phyloP scores from a whole-genome alignment of 1,284 basidiomycete species.

The Cutaneotrichosporon spelunceum region DNA sequence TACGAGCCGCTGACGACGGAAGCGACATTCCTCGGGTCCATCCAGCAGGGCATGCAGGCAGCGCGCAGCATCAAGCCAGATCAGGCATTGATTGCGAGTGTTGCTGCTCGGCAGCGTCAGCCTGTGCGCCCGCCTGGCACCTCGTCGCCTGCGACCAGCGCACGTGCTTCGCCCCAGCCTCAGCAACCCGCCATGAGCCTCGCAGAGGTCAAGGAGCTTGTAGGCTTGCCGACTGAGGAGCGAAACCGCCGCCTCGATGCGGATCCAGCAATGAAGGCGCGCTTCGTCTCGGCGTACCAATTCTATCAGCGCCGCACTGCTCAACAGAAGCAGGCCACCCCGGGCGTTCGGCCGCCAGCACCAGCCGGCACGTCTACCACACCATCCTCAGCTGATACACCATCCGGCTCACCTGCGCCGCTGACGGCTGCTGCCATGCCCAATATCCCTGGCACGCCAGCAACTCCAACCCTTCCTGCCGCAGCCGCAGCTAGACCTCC shows the following conservation, averaged over 20 bases:
- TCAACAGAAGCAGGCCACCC: slow-evolving; percentile 4
- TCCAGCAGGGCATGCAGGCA: slow-evolving; percentile 18
- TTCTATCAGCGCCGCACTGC: slow-evolving; percentile 17
- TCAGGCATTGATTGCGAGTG: slow-evolving; percentile 16
- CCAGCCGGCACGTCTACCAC: neutral
- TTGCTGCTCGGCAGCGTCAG: slow-evolving; percentile 12
- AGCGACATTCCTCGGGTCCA: slow-evolving; percentile 14
- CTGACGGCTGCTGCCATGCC: neutral
- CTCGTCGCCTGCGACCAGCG: neutral
- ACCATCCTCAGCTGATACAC: neutral
- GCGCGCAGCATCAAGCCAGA: slow-evolving; percentile 19
- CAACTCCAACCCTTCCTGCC: neutral
- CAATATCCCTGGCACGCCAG: neutral
- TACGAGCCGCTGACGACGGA: slow-evolving; percentile 23
- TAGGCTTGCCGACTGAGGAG: slow-evolving; percentile 11
- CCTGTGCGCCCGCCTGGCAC: slow-evolving; percentile 4
- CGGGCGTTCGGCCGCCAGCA: neutral
- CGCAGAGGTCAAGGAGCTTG: slow-evolving; percentile 16
- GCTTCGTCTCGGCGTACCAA: slow-evolving; percentile 5
- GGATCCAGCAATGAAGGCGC: slow-evolving; percentile 7
- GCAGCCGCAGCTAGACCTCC: neutral
- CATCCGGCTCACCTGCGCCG: slow-evolving; percentile 1
- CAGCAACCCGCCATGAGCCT: slow-evolving; percentile 13
- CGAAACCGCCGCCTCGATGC: slow-evolving; percentile 7
- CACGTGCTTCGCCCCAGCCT: neutral